Percentiles rank a stretch among this genome's conserved stretches.
Conservation (phyloP, 2,329 filamentous ascomycete species). For the Dothistroma pini region DNA sequence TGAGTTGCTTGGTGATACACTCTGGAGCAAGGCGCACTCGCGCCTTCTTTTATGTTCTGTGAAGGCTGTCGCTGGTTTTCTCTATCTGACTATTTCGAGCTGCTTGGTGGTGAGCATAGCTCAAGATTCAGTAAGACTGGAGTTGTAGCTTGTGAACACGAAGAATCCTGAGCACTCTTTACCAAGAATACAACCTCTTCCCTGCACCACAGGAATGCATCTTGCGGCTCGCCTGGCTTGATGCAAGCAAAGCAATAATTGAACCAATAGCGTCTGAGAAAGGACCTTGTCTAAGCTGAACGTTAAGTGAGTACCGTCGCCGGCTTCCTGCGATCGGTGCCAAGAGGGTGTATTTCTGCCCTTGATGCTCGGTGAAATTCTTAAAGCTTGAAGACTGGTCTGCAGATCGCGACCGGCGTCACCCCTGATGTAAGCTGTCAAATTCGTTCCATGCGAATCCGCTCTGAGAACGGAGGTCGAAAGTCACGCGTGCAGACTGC, state of each 20-base stretch:
- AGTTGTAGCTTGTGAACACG: neutral
- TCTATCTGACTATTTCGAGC: neutral
- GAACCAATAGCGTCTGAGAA: too few species aligned
- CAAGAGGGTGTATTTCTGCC: neutral
- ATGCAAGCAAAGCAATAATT: too few species aligned
- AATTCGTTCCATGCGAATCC: neutral
- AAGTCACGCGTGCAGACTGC: neutral
- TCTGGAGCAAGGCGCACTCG: neutral
- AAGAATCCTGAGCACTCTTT: neutral
- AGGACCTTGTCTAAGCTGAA: too few species aligned
- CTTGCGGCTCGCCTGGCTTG: too few species aligned
- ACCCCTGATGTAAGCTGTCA: neutral
- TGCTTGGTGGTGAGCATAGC: neutral
- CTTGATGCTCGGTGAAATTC: neutral
- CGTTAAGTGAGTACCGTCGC: too few species aligned
- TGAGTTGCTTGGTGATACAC: neutral
- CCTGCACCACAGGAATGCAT: too few species aligned
- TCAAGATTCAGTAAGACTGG: neutral
- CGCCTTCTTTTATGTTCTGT: neutral
- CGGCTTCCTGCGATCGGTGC: too few species aligned
- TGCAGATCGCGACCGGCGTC: neutral
- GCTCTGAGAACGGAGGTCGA: neutral
- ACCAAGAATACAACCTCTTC: neutral
- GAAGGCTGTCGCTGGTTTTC: neutral
- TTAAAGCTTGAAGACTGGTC: neutral